phyloP scores from a whole-genome alignment of 306 rosid species.

The Inga oerstediana region DNA sequence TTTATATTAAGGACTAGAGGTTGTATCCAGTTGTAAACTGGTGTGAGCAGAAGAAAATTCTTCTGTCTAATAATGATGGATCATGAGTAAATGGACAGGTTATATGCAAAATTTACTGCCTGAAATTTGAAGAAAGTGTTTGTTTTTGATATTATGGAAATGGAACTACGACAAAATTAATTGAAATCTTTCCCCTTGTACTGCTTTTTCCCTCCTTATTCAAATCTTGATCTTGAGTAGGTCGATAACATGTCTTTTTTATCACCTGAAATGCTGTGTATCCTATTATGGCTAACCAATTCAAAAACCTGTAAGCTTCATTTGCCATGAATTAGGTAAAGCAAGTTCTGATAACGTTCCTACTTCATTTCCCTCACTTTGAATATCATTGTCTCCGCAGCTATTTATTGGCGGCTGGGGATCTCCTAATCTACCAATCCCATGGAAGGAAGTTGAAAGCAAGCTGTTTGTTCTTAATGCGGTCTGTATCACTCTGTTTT shows the following conservation, averaged over 20 bases:
- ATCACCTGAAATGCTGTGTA: neutral
- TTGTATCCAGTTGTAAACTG: conserved; percentile 19
- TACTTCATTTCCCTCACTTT: conserved; percentile 18
- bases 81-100: conserved; percentile 16
- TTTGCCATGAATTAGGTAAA: neutral
- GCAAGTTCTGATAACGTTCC: neutral
- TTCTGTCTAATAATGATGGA: conserved; percentile 25
- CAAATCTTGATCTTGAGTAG: neutral
- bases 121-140: neutral
- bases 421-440: conserved; percentile 68
- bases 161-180: neutral
- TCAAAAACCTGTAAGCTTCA: neutral
- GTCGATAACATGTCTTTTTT: neutral
- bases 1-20: too few species aligned
- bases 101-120: neutral
- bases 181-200: neutral
- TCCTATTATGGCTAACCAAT: neutral
- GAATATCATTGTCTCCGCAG: conserved; percentile 50
- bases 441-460: conserved; percentile 96
- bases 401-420: conserved; percentile 80
- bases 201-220: neutral
- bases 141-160: neutral
- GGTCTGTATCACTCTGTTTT: conserved; percentile 58
- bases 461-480: conserved; percentile 90
- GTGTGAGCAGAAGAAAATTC: neutral